phyloP scores from a whole-genome alignment of 805 yeast genomes.

The Candida germanica region DNA sequence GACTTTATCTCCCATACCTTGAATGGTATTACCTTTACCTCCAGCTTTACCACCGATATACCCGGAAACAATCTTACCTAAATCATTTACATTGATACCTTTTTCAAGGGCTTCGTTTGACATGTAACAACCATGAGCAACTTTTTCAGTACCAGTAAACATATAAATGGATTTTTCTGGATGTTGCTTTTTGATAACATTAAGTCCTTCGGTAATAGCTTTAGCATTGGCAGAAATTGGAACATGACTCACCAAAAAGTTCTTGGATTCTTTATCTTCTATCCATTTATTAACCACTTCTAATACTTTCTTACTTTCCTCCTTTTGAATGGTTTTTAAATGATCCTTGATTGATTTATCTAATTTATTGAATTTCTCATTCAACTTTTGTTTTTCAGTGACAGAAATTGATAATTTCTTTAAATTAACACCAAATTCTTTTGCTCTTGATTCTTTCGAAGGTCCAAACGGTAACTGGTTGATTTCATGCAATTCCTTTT shows the following conservation, averaged over 20 bases:
- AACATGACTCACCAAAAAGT: conserved; percentile 64
- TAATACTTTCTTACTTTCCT: conserved; percentile 76
- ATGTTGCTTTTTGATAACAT: conserved; percentile 71
- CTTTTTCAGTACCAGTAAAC: conserved; percentile 74
- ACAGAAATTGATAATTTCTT: conserved; percentile 83
- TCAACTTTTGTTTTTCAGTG: conserved; percentile 71
- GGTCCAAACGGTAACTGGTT: conserved; percentile 68
- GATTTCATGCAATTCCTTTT: conserved; percentile 54
- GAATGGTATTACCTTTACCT: conserved; percentile 94
- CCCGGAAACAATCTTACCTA: conserved; percentile 67
- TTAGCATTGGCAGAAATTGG: conserved; percentile 81
- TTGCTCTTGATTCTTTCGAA: conserved; percentile 75
- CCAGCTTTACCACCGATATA: conserved; percentile 96
- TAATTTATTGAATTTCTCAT: conserved; percentile 67
- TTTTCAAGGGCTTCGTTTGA: conserved; percentile 65
- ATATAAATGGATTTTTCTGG: conserved; percentile 75
- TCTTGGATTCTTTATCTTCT: conserved; percentile 43
- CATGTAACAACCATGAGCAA: conserved; percentile 94
- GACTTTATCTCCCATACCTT: conserved; percentile 92
- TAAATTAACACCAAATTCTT: conserved; percentile 78
- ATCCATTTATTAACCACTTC: conserved; percentile 76
- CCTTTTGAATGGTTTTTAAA: conserved; percentile 81
- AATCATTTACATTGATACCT: conserved; percentile 72
- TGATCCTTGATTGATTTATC: conserved; percentile 90
- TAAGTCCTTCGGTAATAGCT: conserved; percentile 90